A percentile compares a stretch with the other conserved stretches of the same genome.
phyloP scores from a whole-genome alignment of 306 rosid genomes.

The Pachyrhizus erosus region DNA sequence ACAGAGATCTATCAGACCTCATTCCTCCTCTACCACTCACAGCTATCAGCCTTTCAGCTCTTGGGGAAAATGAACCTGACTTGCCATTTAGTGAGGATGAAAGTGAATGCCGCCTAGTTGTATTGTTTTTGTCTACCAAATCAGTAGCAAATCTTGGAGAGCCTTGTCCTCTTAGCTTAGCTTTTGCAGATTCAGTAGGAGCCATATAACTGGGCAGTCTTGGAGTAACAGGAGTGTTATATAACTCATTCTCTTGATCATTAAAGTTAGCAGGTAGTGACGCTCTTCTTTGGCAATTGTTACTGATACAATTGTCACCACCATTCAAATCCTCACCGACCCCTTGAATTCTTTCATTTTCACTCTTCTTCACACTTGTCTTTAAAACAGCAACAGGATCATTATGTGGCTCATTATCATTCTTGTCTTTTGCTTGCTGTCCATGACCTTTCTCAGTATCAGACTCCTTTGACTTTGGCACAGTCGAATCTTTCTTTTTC shows the following conservation, averaged over 20 bases:
- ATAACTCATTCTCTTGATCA: constrained; percentile 51
- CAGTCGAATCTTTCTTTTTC: constrained; percentile 40
- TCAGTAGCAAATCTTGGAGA: constrained; percentile 52
- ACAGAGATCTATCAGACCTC: constrained; percentile 48
- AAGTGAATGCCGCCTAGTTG: constrained; percentile 63
- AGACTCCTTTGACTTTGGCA: constrained; percentile 34
- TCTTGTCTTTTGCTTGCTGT: constrained; percentile 36
- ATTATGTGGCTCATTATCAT: constrained; percentile 20
- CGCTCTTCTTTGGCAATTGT: constrained; percentile 57
- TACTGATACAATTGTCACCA: constrained; percentile 43
- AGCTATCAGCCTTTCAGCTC: constrained; percentile 44
- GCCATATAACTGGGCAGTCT: constrained; percentile 69
- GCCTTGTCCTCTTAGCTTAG: constrained; percentile 62
- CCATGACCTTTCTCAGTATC: constrained; percentile 41
- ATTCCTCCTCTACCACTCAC: constrained; percentile 50
- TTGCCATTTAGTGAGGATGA: constrained; percentile 49
- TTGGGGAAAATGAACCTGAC: constrained; percentile 55
- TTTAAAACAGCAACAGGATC: constrained; percentile 31
- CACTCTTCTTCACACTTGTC: constrained; percentile 35
- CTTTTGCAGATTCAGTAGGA: constrained; percentile 73
- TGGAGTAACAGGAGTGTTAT: constrained; percentile 41
- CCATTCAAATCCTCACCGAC: constrained; percentile 43
- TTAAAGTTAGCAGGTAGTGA: constrained; percentile 56
- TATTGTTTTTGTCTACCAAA: constrained; percentile 45
- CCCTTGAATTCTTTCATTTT: constrained; percentile 39